A percentile compares a stretch with the other conserved stretches of the same genome.
Conservation (phyloP, 352 stramenopile genomes). For the Aphanomyces invadans region DNA sequence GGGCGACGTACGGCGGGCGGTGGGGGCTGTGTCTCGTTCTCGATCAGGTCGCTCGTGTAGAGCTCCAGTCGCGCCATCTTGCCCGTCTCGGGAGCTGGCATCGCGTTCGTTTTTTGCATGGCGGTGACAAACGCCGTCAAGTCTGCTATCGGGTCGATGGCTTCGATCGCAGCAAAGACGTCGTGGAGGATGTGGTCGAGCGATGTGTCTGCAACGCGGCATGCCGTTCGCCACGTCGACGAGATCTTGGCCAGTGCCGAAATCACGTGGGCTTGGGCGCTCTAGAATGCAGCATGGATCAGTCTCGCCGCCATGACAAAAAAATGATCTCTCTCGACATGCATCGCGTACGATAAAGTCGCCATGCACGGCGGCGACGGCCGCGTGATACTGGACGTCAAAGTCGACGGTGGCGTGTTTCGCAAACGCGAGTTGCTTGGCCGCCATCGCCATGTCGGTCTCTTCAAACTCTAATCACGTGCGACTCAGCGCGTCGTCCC, state of each 20-base stretch:
- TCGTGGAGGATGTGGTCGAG: background rate
- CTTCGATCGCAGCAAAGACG: conserved; percentile 6
- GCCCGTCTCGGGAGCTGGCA: background rate
- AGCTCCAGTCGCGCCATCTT: background rate
- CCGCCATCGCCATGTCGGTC: conserved; percentile 16
- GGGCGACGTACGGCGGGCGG: background rate
- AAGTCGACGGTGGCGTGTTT: conserved; percentile 12
- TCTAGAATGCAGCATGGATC: background rate
- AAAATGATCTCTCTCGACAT: background rate
- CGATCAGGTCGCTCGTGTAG: conserved; percentile 10
- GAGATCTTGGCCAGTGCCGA: background rate
- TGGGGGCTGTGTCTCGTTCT: background rate
- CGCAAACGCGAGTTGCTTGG: conserved; percentile 19
- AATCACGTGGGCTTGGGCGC: background rate
- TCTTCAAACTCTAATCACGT: conserved; percentile 23
- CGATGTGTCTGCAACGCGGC: background rate
- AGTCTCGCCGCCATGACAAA: no score
- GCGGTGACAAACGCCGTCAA: background rate
- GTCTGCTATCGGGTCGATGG: background rate
- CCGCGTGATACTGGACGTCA: background rate
- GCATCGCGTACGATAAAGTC: conserved; percentile 12
- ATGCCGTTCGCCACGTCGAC: background rate
- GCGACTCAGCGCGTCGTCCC: no score
- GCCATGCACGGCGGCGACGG: conserved; percentile 2
- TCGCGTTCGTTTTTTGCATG: background rate